Base-by-base conservation (phyloP, 202 grass and related monocot species). In the Panicum hallii region DNA sequence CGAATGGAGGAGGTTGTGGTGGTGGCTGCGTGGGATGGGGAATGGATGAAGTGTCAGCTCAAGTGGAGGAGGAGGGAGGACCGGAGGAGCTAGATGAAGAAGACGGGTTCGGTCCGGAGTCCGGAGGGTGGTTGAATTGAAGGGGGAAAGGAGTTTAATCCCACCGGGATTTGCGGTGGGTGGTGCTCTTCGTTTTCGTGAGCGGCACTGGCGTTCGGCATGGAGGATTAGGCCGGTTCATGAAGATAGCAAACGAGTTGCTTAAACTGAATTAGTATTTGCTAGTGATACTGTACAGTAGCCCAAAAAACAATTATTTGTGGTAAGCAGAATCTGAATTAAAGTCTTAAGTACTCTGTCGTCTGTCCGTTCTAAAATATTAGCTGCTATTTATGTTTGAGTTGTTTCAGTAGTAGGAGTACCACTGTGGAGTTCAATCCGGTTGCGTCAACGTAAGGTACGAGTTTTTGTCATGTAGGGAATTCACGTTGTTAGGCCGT, bases 151-250 rank as follows among this genome's bases (percentile, higher is more conserved):
- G 26, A 40, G 63, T 56, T 78, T 70, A 83, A 83, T 87, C 77
- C 23, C 48, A 43, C 84, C 70, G 84, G 70, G 76, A 87, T 84
- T 82, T 70, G 86, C 90, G 90, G 81, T 77, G 77, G 70, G 40
- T 45, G 83, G 57, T 34, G 74, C 74, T 66, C 30, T 76, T 66
- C 71, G 14, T 76, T 86, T 82, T 70, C 54, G 30, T 83, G 79
- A 32, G 20, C 63, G 16, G 28, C 53, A 16, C 20, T 53, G 16
- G 19, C 53, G 46, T 15, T 34, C 50, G 52, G 57, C 68, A 50
- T 47, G 41, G 34, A 16, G 52, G 43, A 55, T 66, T 47, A 34
- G 79, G 46, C 70, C 32, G n/a, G 11, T 40, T 43, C 1, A 9
- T 48, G 6, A 11, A 70, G 43, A 28, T 46, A 46, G 43, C 68